Percentiles rank a stretch among this genome's conserved stretches.
Conservation (phyloP, 2,329 filamentous ascomycete genomes). For the Neurospora crassa region DNA sequence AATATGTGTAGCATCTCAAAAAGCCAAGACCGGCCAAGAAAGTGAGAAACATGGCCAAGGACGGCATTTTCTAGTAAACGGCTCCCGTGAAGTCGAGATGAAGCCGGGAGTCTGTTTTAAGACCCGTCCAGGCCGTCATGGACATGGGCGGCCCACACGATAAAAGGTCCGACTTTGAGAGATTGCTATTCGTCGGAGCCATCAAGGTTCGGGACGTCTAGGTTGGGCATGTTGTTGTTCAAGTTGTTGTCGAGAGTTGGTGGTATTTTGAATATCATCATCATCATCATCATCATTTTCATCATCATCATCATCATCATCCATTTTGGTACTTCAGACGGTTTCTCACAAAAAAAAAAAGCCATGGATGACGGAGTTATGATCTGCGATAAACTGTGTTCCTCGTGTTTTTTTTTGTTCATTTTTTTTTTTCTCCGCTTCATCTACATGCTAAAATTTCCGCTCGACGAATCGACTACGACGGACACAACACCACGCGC, state of each 20-base stretch:
- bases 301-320: neutral
- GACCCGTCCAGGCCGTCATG: neutral
- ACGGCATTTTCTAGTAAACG: neutral
- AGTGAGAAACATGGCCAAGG: neutral
- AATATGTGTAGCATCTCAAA: neutral
- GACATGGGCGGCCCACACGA: neutral
- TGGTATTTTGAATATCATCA: neutral
- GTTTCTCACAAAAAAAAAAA: too few relatives aligned
- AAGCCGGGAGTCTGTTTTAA: neutral
- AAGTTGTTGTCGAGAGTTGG: neutral
- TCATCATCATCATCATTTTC: neutral
- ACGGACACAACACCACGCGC: neutral
- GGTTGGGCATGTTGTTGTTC: neutral
- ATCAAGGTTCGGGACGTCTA: neutral
- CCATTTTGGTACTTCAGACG: neutral
- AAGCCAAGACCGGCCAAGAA: neutral
- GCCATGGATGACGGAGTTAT: neutral
- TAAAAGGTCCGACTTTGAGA: neutral
- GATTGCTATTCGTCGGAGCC: neutral
- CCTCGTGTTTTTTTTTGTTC: neutral
- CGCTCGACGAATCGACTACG: neutral
- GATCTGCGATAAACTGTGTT: neutral
- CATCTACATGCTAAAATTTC: neutral
- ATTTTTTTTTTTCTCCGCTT: neutral
- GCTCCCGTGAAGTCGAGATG: neutral